Conservation (phyloP, 2,329 filamentous ascomycete species). For the Aspergillus novoparasiticus region DNA sequence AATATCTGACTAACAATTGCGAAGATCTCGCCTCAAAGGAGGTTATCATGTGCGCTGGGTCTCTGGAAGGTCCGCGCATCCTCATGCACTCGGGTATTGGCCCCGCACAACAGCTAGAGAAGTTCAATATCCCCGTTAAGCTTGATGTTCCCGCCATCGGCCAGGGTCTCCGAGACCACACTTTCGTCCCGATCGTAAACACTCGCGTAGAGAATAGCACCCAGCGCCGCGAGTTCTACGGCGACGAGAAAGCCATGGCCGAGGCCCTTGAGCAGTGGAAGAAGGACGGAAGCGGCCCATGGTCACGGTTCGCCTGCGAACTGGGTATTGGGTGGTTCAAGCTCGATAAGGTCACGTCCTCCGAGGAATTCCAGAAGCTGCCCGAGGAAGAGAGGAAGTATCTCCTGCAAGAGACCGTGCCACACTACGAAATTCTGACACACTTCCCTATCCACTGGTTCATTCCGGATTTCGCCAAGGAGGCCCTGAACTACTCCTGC, state of each 20-base stretch:
- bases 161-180: conserved; percentile 50
- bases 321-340: conserved; percentile 45
- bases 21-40: conserved; percentile 40
- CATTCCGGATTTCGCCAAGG: conserved; percentile 40
- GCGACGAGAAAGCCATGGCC: conserved; percentile 45
- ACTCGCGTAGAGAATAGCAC: conserved; percentile 40
- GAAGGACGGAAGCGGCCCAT: conserved; percentile 42
- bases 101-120: conserved; percentile 43
- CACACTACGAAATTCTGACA: conserved; percentile 58
- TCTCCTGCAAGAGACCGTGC: conserved; percentile 54
- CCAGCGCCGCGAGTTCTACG: conserved; percentile 51
- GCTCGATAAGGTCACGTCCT: conserved; percentile 42
- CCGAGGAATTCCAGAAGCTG: conserved; percentile 55
- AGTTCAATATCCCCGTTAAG: conserved; percentile 45
- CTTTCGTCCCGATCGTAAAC: conserved; percentile 39
- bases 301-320: conserved; percentile 34
- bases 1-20: not conserved
- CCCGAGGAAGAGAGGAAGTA: conserved; percentile 47
- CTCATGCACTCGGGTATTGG: conserved; percentile 55
- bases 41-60: conserved; percentile 44
- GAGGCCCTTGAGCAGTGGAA: conserved; percentile 54
- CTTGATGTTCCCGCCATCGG: conserved; percentile 47
- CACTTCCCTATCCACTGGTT: conserved; percentile 50
- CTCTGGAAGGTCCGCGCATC: conserved; percentile 45
- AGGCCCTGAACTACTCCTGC: conserved; percentile 44